Evolutionary conservation across 352 stramenopile species (phyloP), one percentile per base, ranked within the genome.

Genomic region (Phytophthora chlamydospora): DNA sequence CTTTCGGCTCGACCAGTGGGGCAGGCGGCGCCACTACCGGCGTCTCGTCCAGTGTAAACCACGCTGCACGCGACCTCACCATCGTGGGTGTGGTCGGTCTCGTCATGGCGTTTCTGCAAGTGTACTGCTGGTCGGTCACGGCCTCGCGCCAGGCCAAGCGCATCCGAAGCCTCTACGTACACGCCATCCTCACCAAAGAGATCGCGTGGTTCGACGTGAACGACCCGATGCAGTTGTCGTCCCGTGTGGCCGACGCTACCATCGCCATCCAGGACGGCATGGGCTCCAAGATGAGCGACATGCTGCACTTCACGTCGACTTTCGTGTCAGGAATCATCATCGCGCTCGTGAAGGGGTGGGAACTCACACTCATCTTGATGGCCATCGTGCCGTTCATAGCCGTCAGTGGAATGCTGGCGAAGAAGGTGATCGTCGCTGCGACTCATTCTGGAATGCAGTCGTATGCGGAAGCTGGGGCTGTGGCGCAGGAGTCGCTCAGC

Each of bases 151-250:
- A 89, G 41, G 66, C 68, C 16, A 85, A 83, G 36, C 53, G 65
- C 7, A 69, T 84, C 5, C 71, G 78, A 44, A 64, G 58, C 13
- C 58, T 59, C 13, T 88, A 84, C 54, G 64, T 73, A 2, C 39
- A 46, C 29, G 58, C 77, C 17, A 80, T 85, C 32, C 21, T 79
- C 21, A 73, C 68, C 24, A 62, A 82, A 29, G 72, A 82, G 38
- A 78, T 85, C 57, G 74, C 57, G 4, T 83, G 76, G 76, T 85
- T 85, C 59, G 74, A 85, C 44, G 62, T 82, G 48, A 77, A 78
- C 48, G 72, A 85, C 4, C 68, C 68, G 1, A 80, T 73, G 68
- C 58, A 76, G 50, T 50, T 85, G 14, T 66, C 74, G 3, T 71
- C 77, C 1, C 60, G 66, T n/a, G 68, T 83, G 1, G 39, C 58